phyloP scores from a whole-genome alignment of 1,284 basidiomycete species.

The Rhodotorula sp. region DNA sequence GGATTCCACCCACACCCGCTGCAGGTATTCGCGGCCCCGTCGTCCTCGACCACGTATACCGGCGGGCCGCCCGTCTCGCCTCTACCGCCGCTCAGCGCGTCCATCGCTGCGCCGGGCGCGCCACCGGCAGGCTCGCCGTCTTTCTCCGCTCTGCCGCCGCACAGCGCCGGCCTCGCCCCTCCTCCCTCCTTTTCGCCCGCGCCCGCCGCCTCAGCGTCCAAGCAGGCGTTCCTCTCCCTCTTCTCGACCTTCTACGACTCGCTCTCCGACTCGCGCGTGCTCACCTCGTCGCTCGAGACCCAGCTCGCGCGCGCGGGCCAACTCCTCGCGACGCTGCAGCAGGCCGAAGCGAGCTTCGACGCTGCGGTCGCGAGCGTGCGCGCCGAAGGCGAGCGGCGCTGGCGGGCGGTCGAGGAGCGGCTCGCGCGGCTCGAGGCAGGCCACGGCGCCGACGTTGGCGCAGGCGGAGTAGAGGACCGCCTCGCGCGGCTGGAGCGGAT shows the following conservation, averaged over 20 bases:
- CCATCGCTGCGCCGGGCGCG: not conserved
- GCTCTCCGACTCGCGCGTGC: conserved; percentile 39
- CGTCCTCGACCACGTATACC: not conserved
- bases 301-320: conserved; percentile 32
- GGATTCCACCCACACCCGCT: not conserved
- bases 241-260: conserved; percentile 46
- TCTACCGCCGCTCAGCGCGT: not conserved
- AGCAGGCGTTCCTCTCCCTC: conserved; percentile 42
- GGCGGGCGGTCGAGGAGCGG: not conserved
- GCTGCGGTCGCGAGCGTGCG: not conserved
- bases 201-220: conserved; percentile 56
- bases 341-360: conserved; percentile 13
- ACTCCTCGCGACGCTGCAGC: conserved; percentile 40
- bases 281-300: conserved; percentile 37
- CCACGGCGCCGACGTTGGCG: not conserved
- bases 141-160: not conserved
- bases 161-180: not conserved
- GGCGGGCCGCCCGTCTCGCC: not conserved
- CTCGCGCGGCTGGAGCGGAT: not conserved
- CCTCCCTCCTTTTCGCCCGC: not conserved
- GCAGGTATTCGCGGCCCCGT: not conserved
- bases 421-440: not conserved
- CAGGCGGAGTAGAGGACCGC: not conserved
- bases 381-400: not conserved
- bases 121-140: not conserved